Base-by-base conservation (phyloP, 225 moss, liverwort and hornwort species). In the Pseudoscleropodium purum region DNA sequence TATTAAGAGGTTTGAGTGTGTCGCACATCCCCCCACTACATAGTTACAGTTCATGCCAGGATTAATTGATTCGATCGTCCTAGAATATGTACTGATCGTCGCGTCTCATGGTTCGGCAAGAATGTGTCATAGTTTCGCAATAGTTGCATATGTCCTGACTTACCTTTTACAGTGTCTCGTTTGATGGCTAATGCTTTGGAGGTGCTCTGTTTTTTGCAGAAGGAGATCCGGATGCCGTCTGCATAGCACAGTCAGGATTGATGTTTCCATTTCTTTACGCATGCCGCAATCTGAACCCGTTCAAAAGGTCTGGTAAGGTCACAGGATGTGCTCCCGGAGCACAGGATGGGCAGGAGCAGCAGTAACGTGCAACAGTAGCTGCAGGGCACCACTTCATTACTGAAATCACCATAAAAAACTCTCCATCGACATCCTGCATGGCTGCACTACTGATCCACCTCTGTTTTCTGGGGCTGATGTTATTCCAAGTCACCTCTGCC, bases 241-340 rank as follows among this genome's bases (percentile, higher is more conserved):
- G 88, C n/a, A 66, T 86, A 66, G 83, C 88, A 24, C n/a, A n/a
- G 60, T 51, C 12, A 31, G 68, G 73, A 87, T 89, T 85, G 23
- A 89, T 85, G 85, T 75, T 91, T 87, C 63, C 49, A 75, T 89
- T 76, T 65, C 89, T 84, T 79, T 75, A 45, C 81, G 82, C 11
- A 18, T 89, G 91, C 76, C 88, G 83, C 24, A 67, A 93, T 65
- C 90, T 86, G 74, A 86, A 86, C 74, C 86, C 87, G 14, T 43
- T 41, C 83, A 65, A 86, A 72, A 90, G 88, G 80, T 85, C 75
- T 79, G n/a, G 79, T 65, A 73, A 57, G 59, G 87, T 64, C 52
- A 26, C 88, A 92, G 83, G 73, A 90, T 93, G 89, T 83, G 84
- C 61, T 87, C 81, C 82, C 65, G 84, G 43, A 52, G 63, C 82